phyloP scores from a whole-genome alignment of 768 basidiomycete species.

The Chalciporus pseudorubinellus region DNA sequence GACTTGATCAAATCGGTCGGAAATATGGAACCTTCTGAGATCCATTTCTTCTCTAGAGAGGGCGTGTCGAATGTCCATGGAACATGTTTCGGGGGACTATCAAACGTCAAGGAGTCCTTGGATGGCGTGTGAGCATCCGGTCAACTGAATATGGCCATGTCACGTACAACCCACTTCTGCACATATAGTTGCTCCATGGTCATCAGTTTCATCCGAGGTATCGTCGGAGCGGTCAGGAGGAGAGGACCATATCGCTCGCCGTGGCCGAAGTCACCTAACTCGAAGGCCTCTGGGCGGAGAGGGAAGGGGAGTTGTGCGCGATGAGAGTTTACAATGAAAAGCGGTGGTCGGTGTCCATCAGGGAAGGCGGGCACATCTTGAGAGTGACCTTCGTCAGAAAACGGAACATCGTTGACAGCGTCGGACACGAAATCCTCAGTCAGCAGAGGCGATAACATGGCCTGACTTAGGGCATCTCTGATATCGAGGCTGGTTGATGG shows the following conservation, averaged over 20 bases:
- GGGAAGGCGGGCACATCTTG: slow-evolving; percentile 34
- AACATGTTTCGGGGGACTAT: slow-evolving; percentile 26
- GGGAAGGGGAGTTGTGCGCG: slow-evolving; percentile 24
- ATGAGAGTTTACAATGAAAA: slow-evolving; percentile 28
- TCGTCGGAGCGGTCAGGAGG: slow-evolving; percentile 32
- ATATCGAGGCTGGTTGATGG: slow-evolving; percentile 29
- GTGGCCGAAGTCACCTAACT: slow-evolving; percentile 16
- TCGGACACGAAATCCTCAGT: slow-evolving; percentile 19
- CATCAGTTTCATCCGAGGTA: slow-evolving; percentile 36
- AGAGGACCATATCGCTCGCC: slow-evolving; percentile 16
- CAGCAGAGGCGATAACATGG: slow-evolving; percentile 19
- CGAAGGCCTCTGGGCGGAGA: slow-evolving; percentile 18
- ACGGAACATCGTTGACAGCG: slow-evolving; percentile 8
- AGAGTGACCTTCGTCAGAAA: slow-evolving; percentile 13
- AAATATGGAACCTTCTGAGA: slow-evolving; percentile 31
- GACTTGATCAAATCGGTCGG: slow-evolving; percentile 14
- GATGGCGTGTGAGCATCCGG: slow-evolving; percentile 7
- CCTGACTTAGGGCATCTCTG: slow-evolving; percentile 16
- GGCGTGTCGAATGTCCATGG: slow-evolving; percentile 29
- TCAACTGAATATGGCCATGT: not conserved
- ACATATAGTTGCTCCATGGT: slow-evolving; percentile 35
- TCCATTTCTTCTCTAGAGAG: slow-evolving; percentile 24
- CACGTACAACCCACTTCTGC: slow-evolving; percentile 35
- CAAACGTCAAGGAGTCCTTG: slow-evolving; percentile 20
- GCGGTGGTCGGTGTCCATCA: slow-evolving; percentile 19